These are phyloP conservation scores for Euphorbia corollata DNA, from an alignment of 441 rosid genomes.

Conservation along the genomic window DNA sequence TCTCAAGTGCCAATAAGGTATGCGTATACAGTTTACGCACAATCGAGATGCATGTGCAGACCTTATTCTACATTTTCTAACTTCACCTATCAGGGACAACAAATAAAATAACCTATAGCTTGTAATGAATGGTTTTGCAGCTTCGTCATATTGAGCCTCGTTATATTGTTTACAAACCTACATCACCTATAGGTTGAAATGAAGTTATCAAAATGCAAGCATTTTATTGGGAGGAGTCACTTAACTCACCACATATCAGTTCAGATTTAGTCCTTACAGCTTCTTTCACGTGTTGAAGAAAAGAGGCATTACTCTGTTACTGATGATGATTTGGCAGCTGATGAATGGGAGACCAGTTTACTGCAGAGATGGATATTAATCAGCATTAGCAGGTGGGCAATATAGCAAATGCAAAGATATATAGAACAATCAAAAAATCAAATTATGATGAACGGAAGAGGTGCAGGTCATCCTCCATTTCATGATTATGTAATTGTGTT, in stretches of 20 bases:
- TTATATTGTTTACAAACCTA: no score
- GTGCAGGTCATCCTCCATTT: conserved; percentile 12
- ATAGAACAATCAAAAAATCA: conserved; percentile 19
- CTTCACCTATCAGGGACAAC: no score
- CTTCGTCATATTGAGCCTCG: no score
- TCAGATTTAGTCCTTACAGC: conserved; percentile 8
- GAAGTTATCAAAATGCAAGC: no score
- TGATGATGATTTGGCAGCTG: conserved; percentile 78
- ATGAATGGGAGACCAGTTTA: conserved; percentile 93
- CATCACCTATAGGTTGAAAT: no score
- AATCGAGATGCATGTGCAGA: no score
- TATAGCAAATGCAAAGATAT: conserved; percentile 71
- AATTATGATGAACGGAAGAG: conserved; percentile 2
- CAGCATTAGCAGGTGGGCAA: conserved; percentile 46
- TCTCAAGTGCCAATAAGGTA: no score
- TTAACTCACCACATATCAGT: neutral
- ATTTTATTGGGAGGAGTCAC: no score
- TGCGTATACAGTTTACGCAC: no score
- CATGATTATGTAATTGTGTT: conserved; percentile 13
- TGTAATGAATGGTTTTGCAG: no score
- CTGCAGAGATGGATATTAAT: conserved; percentile 57
- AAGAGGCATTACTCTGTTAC: conserved; percentile 61
- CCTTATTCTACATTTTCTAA: no score
- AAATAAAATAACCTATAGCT: no score
- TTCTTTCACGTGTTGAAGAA: conserved; percentile 33